Base-by-base conservation (phyloP, 202 grass and related monocot genomes). In the Digitaria exilis region DNA sequence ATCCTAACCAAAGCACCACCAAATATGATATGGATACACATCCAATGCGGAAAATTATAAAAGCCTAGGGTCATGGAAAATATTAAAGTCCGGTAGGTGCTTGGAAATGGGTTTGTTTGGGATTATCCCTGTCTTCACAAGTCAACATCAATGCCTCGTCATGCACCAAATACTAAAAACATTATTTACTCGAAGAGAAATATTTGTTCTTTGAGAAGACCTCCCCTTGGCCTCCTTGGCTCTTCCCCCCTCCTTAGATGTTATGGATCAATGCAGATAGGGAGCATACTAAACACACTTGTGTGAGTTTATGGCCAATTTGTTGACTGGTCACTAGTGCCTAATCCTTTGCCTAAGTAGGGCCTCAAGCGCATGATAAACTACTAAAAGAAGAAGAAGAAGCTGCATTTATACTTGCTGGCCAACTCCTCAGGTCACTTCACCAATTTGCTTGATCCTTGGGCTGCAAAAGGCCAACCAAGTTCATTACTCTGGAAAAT, bases 141-240 rank as follows among this genome's bases (percentile, higher is more conserved):
- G 90, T 96, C 88, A 65, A 69, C 86, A 88, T 93, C 93, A 82
- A 19, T 57, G 86, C 88, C 78, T 79, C 66, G 88, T 89, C 86
- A 91, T 80, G 69, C 81, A 79, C 87, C 88, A 87, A 87, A 93
- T 89, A 87, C 55, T 86, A 39, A 79, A 82, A 84, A 80, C 69
- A 82, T 87, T 82, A 65, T 58, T 91, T 44, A 44, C 76, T 79
- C 72, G 22, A 56, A 80, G 72, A 80, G 26, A 37, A 68, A 75
- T 50, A 61, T 18, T 78, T 49, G 67, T 80, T 89, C 60, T 61
- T 58, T 3, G 4, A 76, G n/a, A 34, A 79, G 82, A 26, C 50
- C 65, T 77, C 77, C 65, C n/a, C 32, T 48, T 82, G 48, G 48
- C 18, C 22, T 66, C 55, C 58, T 56, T 49, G 39, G 61, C 75